Evolutionary conservation across 345 rosid genomes (phyloP).

Genomic region (Nasturtium officinale): DNA sequence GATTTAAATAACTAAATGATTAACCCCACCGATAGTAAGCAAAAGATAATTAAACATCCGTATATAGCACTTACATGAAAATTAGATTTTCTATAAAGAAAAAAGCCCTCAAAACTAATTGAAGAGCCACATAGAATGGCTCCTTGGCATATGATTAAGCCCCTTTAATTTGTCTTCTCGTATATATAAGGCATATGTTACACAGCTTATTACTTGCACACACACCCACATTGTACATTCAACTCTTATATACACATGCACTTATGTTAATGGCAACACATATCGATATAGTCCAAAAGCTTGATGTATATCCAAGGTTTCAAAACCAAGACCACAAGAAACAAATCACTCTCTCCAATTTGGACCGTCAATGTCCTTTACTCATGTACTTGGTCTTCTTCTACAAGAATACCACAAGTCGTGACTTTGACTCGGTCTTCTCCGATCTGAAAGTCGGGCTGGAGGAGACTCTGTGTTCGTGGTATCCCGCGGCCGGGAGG

Average conservation of each 20-base stretch:
- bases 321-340: conserved; percentile 40
- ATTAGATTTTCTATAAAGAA: conserved; percentile 5
- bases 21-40: conserved; percentile 34
- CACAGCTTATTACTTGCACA: conserved; percentile 31
- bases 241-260: conserved; percentile 19
- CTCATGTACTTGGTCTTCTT: conserved; percentile 69
- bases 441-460: conserved; percentile 54
- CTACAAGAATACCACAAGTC: conserved; percentile 46
- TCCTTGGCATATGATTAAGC: conserved; percentile 39
- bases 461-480: conserved; percentile 58
- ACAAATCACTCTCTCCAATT: conserved; percentile 51
- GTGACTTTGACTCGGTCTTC: conserved; percentile 46
- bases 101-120: conserved; percentile 30
- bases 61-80: conserved; percentile 29
- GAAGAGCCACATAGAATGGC: conserved; percentile 44
- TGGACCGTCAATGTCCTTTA: conserved; percentile 71
- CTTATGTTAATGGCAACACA: conserved; percentile 36
- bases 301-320: conserved; percentile 34
- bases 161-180: conserved; percentile 6
- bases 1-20: conserved; percentile 27
- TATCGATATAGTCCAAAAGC: conserved; percentile 38
- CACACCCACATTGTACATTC: conserved; percentile 23
- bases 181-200: conserved; percentile 28
- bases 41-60: conserved; percentile 37
- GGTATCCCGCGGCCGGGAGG: conserved; percentile 73